phyloP scores from a whole-genome alignment of 1,284 basidiomycete species.

The Trichosporon coremiiforme region DNA sequence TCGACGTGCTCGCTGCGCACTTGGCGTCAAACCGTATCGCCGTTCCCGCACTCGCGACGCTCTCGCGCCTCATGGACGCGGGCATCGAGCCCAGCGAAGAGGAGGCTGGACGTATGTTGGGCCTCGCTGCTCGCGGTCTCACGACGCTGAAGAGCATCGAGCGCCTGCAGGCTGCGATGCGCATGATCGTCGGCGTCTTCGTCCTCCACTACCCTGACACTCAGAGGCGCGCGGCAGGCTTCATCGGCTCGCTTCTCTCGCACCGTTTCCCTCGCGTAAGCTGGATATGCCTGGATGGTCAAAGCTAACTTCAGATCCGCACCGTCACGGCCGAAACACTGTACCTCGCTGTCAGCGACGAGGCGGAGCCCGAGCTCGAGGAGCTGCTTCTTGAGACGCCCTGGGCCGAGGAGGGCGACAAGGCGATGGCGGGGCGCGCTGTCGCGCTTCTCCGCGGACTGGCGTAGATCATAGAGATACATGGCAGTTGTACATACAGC shows the following conservation, averaged over 20 bases:
- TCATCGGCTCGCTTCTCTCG: slow-evolving; percentile 65
- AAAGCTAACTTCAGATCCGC: slow-evolving; percentile 63
- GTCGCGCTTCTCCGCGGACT: slow-evolving; percentile 18
- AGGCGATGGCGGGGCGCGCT: slow-evolving; percentile 26
- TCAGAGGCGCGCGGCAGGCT: slow-evolving; percentile 59
- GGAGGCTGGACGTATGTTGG: slow-evolving; percentile 20
- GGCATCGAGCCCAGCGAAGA: slow-evolving; percentile 34
- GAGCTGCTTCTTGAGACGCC: slow-evolving; percentile 76
- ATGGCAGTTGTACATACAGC: slow-evolving; percentile 12
- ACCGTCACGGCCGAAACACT: slow-evolving; percentile 76
- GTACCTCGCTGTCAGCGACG: slow-evolving; percentile 69
- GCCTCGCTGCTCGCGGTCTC: slow-evolving; percentile 34
- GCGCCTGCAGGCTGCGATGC: slow-evolving; percentile 74
- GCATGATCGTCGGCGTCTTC: slow-evolving; percentile 61
- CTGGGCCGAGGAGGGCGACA: slow-evolving; percentile 60
- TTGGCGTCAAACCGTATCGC: slow-evolving; percentile 69
- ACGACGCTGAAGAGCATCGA: slow-evolving; percentile 70
- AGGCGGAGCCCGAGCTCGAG: slow-evolving; percentile 71
- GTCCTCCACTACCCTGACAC: slow-evolving; percentile 40
- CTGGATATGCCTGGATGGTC: slow-evolving; percentile 22
- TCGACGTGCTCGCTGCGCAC: slow-evolving; percentile 61
- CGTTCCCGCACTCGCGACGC: slow-evolving; percentile 73
- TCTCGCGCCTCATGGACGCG: slow-evolving; percentile 70
- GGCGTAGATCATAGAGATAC: slow-evolving; percentile 3
- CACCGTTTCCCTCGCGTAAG: slow-evolving; percentile 77